Conservation (phyloP, 2,329 filamentous ascomycete species). For the Ophiostoma sp. region DNA sequence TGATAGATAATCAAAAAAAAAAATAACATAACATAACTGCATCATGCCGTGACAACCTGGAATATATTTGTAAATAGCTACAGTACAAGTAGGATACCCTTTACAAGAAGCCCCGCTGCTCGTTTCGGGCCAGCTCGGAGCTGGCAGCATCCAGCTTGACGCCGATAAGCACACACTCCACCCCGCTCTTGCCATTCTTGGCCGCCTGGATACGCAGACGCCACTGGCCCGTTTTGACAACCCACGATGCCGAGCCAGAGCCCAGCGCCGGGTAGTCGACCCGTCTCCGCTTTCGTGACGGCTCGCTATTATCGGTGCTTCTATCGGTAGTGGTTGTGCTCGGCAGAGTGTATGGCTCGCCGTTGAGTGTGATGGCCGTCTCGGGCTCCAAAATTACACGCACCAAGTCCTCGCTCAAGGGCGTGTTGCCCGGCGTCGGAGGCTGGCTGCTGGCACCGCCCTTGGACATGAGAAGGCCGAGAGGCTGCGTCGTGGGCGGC, state of each 20-base stretch:
- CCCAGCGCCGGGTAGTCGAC: conserved; percentile 32
- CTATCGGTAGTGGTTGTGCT: neutral
- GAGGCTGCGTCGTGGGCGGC: conserved; percentile 46
- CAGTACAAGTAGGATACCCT: neutral
- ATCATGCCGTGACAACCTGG: too few relatives aligned
- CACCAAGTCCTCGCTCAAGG: conserved; percentile 65
- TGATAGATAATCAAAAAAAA: too few relatives aligned
- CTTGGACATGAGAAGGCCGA: conserved; percentile 34
- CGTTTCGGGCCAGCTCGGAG: conserved; percentile 62
- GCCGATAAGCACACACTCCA: conserved; percentile 68
- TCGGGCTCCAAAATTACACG: conserved; percentile 58
- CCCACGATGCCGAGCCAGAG: conserved; percentile 47
- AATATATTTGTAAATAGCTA: too few relatives aligned
- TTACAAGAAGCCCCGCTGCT: conserved; percentile 56
- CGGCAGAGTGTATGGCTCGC: conserved; percentile 40
- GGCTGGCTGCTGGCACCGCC: conserved; percentile 55
- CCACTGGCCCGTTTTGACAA: conserved; percentile 66
- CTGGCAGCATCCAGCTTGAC: conserved; percentile 71
- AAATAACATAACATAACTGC: too few relatives aligned
- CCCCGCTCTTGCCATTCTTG: conserved; percentile 46
- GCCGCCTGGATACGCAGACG: conserved; percentile 58
- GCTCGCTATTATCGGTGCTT: conserved; percentile 29
- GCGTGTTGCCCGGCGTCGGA: conserved; percentile 62
- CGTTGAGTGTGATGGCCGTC: conserved; percentile 55
- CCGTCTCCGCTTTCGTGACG: conserved; percentile 33